Evolutionary conservation across 75 land plant species (phyloP).

Genomic region (Cupressus sempervirens): DNA sequence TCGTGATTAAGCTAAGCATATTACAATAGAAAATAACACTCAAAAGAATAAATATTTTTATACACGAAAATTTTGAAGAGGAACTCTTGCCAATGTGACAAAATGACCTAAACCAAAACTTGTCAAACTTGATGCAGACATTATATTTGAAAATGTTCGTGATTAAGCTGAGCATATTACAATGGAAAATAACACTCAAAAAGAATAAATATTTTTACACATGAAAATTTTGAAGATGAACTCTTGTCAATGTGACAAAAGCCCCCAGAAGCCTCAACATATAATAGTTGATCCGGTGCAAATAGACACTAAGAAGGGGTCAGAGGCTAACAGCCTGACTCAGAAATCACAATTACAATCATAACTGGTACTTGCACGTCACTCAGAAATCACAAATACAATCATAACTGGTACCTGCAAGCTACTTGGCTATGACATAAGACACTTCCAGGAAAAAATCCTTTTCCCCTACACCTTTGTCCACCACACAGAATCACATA

Average conservation of each 20-base stretch:
- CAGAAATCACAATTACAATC: constrained; percentile 7
- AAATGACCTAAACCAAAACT: not conserved
- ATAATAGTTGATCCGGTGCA: not conserved
- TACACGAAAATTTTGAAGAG: not conserved
- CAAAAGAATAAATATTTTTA: not conserved
- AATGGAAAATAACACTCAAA: not conserved
- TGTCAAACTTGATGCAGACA: not conserved
- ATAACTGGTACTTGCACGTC: constrained; percentile 5
- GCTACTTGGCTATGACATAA: not conserved
- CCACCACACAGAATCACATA: not conserved
- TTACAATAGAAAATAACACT: not conserved
- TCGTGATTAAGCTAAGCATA: not conserved
- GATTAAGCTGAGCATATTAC: not conserved
- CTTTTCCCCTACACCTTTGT: not conserved
- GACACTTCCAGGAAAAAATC: constrained; percentile 6
- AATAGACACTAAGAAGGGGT: not conserved
- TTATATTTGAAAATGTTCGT: not conserved
- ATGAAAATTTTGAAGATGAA: not conserved
- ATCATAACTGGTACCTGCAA: constrained; percentile 3
- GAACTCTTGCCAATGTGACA: too few species aligned
- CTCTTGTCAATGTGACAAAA: not conserved
- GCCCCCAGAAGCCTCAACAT: not conserved
- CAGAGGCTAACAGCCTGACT: not conserved
- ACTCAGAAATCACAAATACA: constrained; percentile 8
- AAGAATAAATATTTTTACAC: constrained; percentile 1